Evolutionary conservation across 148 eudicot genomes (phyloP).

Genomic region (Chenopodium berlandieri): DNA sequence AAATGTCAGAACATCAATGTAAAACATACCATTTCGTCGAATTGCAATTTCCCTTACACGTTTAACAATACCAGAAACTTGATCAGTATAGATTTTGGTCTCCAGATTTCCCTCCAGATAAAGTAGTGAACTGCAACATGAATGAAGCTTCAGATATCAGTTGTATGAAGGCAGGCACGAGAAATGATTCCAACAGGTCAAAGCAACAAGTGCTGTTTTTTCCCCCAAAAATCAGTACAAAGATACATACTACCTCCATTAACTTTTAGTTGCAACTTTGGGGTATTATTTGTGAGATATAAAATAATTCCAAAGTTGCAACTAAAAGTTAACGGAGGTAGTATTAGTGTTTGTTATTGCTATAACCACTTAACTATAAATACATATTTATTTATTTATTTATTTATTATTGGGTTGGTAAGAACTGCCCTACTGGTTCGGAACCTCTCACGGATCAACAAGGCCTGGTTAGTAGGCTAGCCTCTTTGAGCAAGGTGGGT

Average conservation of each 20-base stretch:
- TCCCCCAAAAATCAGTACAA: not conserved
- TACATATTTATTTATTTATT: too few relatives aligned
- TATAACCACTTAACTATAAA: not conserved
- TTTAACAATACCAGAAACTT: slow-evolving; percentile 69
- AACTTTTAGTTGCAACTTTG: too few relatives aligned
- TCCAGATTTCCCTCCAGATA: slow-evolving; percentile 92
- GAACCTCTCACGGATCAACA: too few relatives aligned
- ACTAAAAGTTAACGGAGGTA: too few relatives aligned
- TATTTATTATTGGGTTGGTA: too few relatives aligned
- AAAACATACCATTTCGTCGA: slow-evolving; percentile 54
- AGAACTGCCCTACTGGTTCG: too few relatives aligned
- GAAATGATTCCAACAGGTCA: not conserved
- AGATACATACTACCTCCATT: not conserved
- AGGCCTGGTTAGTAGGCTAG: too few relatives aligned
- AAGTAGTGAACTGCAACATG: slow-evolving; percentile 51
- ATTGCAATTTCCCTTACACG: slow-evolving; percentile 85
- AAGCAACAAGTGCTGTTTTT: not conserved
- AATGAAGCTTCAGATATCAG: slow-evolving; percentile 1
- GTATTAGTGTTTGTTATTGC: not conserved
- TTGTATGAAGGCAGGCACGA: not conserved
- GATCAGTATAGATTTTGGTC: slow-evolving; percentile 73
- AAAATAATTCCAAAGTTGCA: too few relatives aligned
- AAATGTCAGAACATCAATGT: not conserved
- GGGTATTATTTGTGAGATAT: too few relatives aligned
- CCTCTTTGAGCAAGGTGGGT: too few relatives aligned